Evolutionary conservation across 2,329 filamentous ascomycete genomes (phyloP).

Genomic region (Phaeosphaeriaceae sp.): DNA sequence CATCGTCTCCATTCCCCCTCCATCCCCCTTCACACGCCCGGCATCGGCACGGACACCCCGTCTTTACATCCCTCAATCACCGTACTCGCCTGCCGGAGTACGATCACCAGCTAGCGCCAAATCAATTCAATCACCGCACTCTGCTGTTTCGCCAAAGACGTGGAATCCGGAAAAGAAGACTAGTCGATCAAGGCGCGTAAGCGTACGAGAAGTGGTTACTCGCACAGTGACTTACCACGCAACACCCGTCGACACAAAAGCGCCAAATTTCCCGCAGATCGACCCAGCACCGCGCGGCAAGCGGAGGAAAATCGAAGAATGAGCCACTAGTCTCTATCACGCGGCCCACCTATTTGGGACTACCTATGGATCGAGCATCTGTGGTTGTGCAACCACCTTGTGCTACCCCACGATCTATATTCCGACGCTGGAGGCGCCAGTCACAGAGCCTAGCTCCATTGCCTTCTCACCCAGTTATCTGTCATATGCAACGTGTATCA

Average conservation of each 20-base stretch:
- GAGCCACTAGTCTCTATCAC: constrained; percentile 16
- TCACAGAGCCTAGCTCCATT: constrained; percentile 21
- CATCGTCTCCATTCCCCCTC: constrained; percentile 65
- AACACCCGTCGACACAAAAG: constrained; percentile 50
- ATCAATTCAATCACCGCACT: constrained; percentile 70
- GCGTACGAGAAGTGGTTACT: constrained; percentile 89
- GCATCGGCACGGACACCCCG: constrained; percentile 65
- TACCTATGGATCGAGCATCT: constrained; percentile 22
- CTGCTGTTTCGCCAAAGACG: constrained; percentile 76
- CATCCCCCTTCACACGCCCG: constrained; percentile 68
- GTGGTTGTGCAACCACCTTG: constrained; percentile 33
- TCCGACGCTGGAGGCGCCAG: constrained; percentile 27
- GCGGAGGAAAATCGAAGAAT: constrained; percentile 74
- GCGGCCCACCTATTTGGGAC: constrained; percentile 21
- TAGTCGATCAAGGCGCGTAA: constrained; percentile 64
- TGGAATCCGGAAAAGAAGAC: constrained; percentile 76
- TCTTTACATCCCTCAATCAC: constrained; percentile 79
- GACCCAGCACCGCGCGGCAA: constrained; percentile 92
- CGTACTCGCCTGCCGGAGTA: constrained; percentile 66
- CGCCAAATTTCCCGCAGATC: constrained; percentile 64
- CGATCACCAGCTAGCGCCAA: constrained; percentile 72
- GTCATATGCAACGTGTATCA: constrained; percentile 7
- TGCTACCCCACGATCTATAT: constrained; percentile 24
- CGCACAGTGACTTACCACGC: constrained; percentile 88
- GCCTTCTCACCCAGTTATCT: constrained; percentile 10